phyloP scores from a whole-genome alignment of 2,329 filamentous ascomycete genomes.

The Rutstroemia sp. region DNA sequence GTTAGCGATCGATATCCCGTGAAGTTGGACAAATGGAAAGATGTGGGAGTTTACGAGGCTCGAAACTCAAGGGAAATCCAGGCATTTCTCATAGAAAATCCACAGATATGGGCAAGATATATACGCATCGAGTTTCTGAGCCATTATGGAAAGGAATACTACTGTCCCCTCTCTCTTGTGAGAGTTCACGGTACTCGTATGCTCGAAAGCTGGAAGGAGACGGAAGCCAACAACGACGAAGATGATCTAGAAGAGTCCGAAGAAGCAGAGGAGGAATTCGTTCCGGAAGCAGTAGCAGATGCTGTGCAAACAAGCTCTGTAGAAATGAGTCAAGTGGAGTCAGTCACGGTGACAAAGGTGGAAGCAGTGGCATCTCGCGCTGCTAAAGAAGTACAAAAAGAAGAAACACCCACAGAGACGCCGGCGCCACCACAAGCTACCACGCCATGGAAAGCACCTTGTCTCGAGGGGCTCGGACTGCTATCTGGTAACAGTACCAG shows the following conservation, averaged over 20 bases:
- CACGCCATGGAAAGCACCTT: not conserved
- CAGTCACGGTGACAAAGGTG: not conserved
- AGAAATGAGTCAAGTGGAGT: constrained; percentile 12
- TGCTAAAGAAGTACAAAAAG: not conserved
- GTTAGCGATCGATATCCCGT: constrained; percentile 93
- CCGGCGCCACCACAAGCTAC: not conserved
- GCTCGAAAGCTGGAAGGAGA: constrained; percentile 86
- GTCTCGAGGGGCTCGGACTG: not conserved
- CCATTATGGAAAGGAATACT: constrained; percentile 95
- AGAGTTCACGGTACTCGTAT: constrained; percentile 90
- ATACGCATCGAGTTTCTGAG: constrained; percentile 84
- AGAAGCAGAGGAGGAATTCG: constrained; percentile 17
- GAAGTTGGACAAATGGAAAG: constrained; percentile 86
- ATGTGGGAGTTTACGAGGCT: constrained; percentile 81
- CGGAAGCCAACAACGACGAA: constrained; percentile 62
- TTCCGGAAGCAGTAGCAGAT: constrained; percentile 31
- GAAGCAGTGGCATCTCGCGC: constrained; percentile 1
- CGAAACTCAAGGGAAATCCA: constrained; percentile 91
- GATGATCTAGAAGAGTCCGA: constrained; percentile 34
- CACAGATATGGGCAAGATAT: constrained; percentile 93
- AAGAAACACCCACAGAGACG: not conserved
- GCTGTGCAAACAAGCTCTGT: constrained; percentile 18
- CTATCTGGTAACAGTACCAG: not conserved
- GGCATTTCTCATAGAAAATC: constrained; percentile 88
- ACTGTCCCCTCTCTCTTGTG: constrained; percentile 85